phyloP scores from a whole-genome alignment of 345 rosid genomes.

The Eucalyptus viminalis region DNA sequence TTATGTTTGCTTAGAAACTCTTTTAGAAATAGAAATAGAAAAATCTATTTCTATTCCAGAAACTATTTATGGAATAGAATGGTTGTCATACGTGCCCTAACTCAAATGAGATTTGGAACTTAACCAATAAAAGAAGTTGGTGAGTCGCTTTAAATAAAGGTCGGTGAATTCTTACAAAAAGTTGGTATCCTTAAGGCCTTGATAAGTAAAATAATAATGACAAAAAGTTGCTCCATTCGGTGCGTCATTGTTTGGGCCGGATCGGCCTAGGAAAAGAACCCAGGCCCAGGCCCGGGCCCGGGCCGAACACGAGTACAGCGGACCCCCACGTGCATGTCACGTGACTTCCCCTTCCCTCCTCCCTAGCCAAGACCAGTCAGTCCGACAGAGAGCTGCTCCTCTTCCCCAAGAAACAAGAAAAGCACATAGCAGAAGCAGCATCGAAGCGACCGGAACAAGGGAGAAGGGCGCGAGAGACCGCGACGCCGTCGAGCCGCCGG shows the following conservation, averaged over 20 bases:
- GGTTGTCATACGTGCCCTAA: not conserved
- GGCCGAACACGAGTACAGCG: rapidly evolving
- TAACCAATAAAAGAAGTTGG: not conserved
- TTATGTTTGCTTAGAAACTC: too few species aligned
- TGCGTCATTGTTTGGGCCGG: not conserved
- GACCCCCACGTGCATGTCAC: not conserved
- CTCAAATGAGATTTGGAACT: not conserved
- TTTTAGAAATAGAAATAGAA: too few species aligned
- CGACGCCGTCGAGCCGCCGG: not conserved
- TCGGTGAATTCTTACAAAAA: not conserved
- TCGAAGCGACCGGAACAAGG: not conserved
- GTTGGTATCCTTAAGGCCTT: not conserved
- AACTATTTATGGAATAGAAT: too few species aligned
- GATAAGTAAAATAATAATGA: not conserved
- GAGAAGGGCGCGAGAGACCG: not conserved
- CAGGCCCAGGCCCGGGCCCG: not conserved
- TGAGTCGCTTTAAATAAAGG: not conserved
- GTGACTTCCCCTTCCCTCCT: not conserved
- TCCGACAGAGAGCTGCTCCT: not conserved
- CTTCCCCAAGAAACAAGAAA: not conserved
- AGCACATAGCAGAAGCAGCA: not conserved
- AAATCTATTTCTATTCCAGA: too few species aligned
- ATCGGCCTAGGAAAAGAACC: not conserved
- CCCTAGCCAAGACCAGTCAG: not conserved
- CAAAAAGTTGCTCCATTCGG: not conserved